These are phyloP conservation scores for Dactylorhiza incarnata DNA, from an alignment of 106 monocot species.

Conservation along the genomic window DNA sequence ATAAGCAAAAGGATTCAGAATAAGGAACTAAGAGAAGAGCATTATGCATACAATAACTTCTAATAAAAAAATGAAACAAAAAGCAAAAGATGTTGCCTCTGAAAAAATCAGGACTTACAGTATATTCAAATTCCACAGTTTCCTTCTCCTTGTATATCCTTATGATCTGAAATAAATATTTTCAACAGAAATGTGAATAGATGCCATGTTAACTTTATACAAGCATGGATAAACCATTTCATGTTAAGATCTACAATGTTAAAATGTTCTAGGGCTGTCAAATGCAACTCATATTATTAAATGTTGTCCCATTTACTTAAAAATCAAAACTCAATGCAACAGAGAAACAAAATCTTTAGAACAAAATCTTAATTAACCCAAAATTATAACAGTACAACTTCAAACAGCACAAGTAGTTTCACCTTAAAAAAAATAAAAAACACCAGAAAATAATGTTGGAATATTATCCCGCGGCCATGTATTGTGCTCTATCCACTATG, in stretches of 20 bases:
- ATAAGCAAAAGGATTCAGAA: conserved; percentile 2
- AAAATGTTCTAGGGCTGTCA: too few species aligned
- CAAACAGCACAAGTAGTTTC: too few species aligned
- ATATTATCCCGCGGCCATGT: too few species aligned
- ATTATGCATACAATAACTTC: not conserved
- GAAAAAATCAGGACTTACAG: not conserved
- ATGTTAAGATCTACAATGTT: not conserved
- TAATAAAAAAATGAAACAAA: not conserved
- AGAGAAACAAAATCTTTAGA: too few species aligned
- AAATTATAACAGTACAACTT: too few species aligned
- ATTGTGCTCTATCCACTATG: too few species aligned
- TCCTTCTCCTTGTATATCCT: conserved; percentile 9
- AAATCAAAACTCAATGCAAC: too few species aligned
- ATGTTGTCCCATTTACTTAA: too few species aligned
- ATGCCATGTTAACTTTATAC: conserved; percentile 2
- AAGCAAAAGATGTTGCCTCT: not conserved
- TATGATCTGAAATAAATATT: conserved; percentile 5
- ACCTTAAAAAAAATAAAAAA: too few species aligned
- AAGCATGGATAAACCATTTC: not conserved
- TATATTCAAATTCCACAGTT: conserved; percentile 1
- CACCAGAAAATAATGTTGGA: too few species aligned
- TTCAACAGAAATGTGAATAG: not conserved
- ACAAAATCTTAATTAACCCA: too few species aligned
- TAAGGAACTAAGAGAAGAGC: not conserved
- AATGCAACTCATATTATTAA: too few species aligned